A percentile compares a stretch with the other conserved stretches of the same genome.
phyloP scores from a whole-genome alignment of 2,329 filamentous ascomycete genomes.

The Myriosclerotinia scirpicola region DNA sequence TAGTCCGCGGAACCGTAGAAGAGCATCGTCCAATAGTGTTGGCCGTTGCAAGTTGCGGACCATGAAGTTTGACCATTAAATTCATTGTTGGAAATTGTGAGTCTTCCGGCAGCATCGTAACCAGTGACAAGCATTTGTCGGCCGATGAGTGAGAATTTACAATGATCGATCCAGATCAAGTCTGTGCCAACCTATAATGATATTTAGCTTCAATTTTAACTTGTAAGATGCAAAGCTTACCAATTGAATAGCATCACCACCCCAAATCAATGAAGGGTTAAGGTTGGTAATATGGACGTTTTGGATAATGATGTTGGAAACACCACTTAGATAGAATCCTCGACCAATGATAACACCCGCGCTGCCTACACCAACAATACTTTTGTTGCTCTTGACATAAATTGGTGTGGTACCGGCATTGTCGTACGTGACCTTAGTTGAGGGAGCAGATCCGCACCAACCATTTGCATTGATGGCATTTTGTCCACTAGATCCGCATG shows the following conservation, averaged over 20 bases:
- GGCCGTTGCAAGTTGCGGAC: conserved; percentile 47
- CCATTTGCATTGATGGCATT: conserved; percentile 26
- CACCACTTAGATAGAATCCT: conserved; percentile 33
- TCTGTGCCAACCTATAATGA: conserved; percentile 33
- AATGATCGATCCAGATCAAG: conserved; percentile 42
- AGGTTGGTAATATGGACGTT: conserved; percentile 38
- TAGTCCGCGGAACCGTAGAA: conserved; percentile 44
- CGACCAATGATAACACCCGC: conserved; percentile 33
- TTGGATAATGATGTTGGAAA: conserved; percentile 35
- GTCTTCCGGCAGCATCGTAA: conserved; percentile 39
- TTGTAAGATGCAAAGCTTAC: not conserved
- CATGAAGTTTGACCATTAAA: conserved; percentile 46
- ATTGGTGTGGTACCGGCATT: conserved; percentile 31
- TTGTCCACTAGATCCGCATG: conserved; percentile 24
- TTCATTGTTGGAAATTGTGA: conserved; percentile 49
- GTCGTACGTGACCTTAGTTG: conserved; percentile 24
- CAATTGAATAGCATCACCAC: conserved; percentile 42
- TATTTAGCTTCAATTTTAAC: not conserved
- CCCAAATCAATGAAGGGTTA: conserved; percentile 44
- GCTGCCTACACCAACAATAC: conserved; percentile 33
- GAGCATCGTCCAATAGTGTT: conserved; percentile 49
- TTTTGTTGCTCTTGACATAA: conserved; percentile 36
- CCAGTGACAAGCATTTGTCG: conserved; percentile 45
- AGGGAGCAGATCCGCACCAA: conserved; percentile 22
- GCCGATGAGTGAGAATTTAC: conserved; percentile 39